Evolutionary conservation across 257 asterid species (phyloP), one percentile per base, ranked within the genome.

Genomic region (Echites panduratus): DNA sequence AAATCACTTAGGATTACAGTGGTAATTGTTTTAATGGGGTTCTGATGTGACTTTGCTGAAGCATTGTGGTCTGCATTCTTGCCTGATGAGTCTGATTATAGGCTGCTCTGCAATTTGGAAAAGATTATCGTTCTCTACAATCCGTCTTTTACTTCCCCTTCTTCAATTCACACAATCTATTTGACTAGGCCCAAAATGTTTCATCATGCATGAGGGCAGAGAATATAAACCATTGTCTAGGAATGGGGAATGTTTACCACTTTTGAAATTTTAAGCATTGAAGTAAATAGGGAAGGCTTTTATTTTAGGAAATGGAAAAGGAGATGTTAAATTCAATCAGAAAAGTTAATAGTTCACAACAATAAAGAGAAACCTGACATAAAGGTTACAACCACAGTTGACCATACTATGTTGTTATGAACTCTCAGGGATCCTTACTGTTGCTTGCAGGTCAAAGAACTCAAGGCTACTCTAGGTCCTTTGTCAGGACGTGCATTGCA

Each of bases 401-500:
- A 52, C 71, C 49, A 40, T 38, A 32, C 4, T 65, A 52, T 27
- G 38, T 64, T n/a, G 24, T 12, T 53, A 7, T 40, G 54, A 66
- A 75, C 66, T 66, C 7, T 63, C 5, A 11, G 16, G 14, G 19
- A 40, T 72, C 80, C 41, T 41, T 17, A 14, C 9, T 64, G 50
- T 16, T 76, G 32, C 50, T 68, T 77, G 78, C 87, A 94, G 99
- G 84, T 87, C 75, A 86, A 72, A 64, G 99, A 88, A 76, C 93
- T 94, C 32, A 84, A 75, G 83, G 87, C 90, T 83, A 83, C 93
- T 70, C 76, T 91, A 43, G 95, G 93, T 38, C 88, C 96, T 65
- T 83, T 88, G 49, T 87, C 97, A 8, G 97, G 86, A 19, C 92
- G 88, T 53, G 71, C 70, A 68, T 80, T 70, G 77, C 95, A 84